Evolutionary conservation across 1,139 yeast species (phyloP).

Genomic region (Suhomyces bokatorum): DNA sequence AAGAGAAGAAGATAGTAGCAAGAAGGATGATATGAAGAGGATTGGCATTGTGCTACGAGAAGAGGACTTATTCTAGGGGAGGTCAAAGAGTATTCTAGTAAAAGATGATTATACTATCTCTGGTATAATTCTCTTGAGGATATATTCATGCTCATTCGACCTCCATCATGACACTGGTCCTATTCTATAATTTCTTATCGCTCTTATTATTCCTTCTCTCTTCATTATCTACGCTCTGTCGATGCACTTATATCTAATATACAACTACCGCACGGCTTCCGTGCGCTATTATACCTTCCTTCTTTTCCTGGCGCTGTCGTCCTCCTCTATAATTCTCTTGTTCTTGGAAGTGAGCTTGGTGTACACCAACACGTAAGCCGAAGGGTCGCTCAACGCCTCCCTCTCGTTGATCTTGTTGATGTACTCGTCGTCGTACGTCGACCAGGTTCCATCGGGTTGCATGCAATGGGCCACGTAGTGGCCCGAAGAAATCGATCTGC

Average conservation of each 20-base stretch:
- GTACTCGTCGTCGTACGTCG: conserved; percentile 90
- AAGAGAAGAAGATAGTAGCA: no score
- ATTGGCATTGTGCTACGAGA: no score
- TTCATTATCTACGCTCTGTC: not conserved
- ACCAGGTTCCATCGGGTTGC: conserved; percentile 92
- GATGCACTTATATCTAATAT: conserved; percentile 10
- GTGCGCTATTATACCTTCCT: conserved; percentile 9
- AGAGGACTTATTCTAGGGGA: no score
- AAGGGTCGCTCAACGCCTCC: conserved; percentile 76
- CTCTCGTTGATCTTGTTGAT: conserved; percentile 71
- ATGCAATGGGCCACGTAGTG: conserved; percentile 90
- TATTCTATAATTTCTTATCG: no score
- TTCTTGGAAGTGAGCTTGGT: conserved; percentile 63
- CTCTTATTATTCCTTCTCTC: no score
- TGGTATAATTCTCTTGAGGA: no score
- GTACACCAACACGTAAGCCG: conserved; percentile 87
- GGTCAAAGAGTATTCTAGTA: no score
- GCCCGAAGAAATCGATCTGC: conserved; percentile 88
- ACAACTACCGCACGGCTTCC: conserved; percentile 1
- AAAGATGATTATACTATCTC: no score
- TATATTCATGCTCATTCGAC: no score
- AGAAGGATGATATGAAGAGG: no score
- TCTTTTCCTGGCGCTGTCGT: conserved; percentile 14
- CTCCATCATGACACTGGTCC: no score
- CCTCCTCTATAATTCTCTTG: conserved; percentile 12